Base-by-base conservation (phyloP, 2,329 filamentous ascomycete genomes). In the Fusarium succisae region DNA sequence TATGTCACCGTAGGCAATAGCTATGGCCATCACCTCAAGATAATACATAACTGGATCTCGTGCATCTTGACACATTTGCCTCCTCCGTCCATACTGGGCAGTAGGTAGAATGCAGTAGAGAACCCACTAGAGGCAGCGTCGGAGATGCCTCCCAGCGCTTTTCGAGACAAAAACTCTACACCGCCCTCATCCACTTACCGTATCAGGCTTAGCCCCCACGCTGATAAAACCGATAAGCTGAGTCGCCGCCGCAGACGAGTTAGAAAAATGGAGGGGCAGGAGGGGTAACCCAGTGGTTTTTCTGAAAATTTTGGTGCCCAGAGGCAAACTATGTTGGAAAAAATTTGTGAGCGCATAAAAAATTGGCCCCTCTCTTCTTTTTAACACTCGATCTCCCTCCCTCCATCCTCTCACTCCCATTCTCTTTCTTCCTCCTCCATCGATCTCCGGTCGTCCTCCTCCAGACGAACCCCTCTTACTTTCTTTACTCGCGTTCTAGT, bases 401-500 rank as follows among this genome's bases (percentile, higher is more conserved):
- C 54, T 67, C 51, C 53, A 37, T 57, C 74, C 74, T 74, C 77
- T 72, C 79, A 72, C 77, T 79, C 79, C 80, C 76, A 76, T 76
- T 78, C 76, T 78, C 58, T 80, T 78, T 79, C 79, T 78, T 79
- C 80, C 78, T 78, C 79, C 79, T 76, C 79, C 79, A 79, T 80
- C 72, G 76, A 69, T 75, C 72, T 81, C 79, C 81, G 81, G 81
- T 85, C 81, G 81, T 84, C 82, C 78, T 84, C 83, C 81, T 83
- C 80, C 80, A 80, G 84, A 82, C 84, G 84, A 81, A 83, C 81
- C 82, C 74, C 65, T 70, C 70, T 72, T 70, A 67, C 73, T 66
- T 75, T 74, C 69, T 70, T 74, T 74, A 74, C 35, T 73, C 65
- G 72, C 69, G 72, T 75, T 65, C 69, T 76, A 61, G 76, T 78